phyloP scores from a whole-genome alignment of 192 early-diverging fungal species.

The Geranomyces michiganensis region DNA sequence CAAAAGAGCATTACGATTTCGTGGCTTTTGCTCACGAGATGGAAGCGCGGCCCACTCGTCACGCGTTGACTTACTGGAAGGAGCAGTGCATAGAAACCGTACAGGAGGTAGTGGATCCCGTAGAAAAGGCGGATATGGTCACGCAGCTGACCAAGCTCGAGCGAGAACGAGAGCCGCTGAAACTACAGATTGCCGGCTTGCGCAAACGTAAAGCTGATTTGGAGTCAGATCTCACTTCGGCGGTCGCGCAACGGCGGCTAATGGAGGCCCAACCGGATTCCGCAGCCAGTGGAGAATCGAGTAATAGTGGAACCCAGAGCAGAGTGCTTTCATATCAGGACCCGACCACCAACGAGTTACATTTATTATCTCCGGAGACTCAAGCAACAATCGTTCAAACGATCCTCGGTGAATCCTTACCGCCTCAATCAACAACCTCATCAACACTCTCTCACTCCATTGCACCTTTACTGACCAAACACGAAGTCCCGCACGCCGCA shows the following conservation, averaged over 20 bases:
- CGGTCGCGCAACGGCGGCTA: constrained; percentile 41
- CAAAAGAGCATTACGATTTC: constrained; percentile 45
- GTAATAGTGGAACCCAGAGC: background rate
- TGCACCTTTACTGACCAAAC: constrained; percentile 43
- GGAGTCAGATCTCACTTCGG: constrained; percentile 40
- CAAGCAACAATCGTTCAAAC: constrained; percentile 42
- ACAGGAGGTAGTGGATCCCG: constrained; percentile 42
- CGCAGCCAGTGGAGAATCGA: background rate
- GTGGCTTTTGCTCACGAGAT: constrained; percentile 44
- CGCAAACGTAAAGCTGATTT: constrained; percentile 42
- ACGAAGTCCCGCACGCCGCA: constrained; percentile 47
- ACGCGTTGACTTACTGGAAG: constrained; percentile 43
- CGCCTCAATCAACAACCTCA: background rate
- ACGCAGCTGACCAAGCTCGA: constrained; percentile 34
- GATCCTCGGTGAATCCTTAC: constrained; percentile 41
- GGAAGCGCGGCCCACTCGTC: constrained; percentile 22
- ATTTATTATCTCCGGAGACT: constrained; percentile 38
- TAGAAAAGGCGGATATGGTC: constrained; percentile 43
- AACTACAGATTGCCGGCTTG: constrained; percentile 32
- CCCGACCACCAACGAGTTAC: constrained; percentile 41
- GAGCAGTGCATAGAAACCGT: constrained; percentile 49
- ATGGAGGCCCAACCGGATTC: constrained; percentile 41
- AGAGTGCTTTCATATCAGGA: constrained; percentile 34
- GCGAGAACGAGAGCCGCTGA: constrained; percentile 34
- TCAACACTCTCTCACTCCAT: constrained; percentile 17